These are phyloP conservation scores for Penicillium sclerotigenum DNA, from an alignment of 2,329 filamentous ascomycete species.

Conservation along the genomic window DNA sequence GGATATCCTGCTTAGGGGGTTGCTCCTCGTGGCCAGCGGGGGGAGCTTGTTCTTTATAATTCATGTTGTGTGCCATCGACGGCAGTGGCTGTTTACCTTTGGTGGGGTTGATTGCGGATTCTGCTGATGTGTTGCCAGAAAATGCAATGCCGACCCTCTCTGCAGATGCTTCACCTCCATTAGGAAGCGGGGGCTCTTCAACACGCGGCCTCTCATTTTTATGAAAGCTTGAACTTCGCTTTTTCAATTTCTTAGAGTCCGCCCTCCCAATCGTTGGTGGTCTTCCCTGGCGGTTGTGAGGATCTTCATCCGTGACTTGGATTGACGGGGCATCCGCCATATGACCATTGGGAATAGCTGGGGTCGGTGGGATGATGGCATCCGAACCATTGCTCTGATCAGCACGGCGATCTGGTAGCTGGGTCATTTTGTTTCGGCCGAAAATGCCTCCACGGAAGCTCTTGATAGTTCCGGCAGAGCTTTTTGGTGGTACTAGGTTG, in stretches of 20 bases:
- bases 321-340: conserved; percentile 61
- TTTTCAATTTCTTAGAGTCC: conserved; percentile 35
- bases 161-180: conserved; percentile 21
- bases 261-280: conserved; percentile 28
- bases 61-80: conserved; percentile 39
- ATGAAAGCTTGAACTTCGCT: conserved; percentile 33
- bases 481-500: conserved; percentile 61
- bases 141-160: conserved; percentile 31
- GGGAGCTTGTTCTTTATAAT: conserved; percentile 32
- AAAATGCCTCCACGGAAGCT: conserved; percentile 76
- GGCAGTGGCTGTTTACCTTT: conserved; percentile 34
- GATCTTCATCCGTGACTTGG: conserved; percentile 68
- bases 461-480: conserved; percentile 66
- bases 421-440: conserved; percentile 55
- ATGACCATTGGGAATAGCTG: conserved; percentile 24
- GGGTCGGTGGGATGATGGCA: conserved; percentile 19
- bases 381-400: conserved; percentile 35
- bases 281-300: conserved; percentile 26
- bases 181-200: conserved; percentile 24
- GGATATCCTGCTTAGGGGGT: conserved; percentile 42
- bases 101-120: conserved; percentile 19
- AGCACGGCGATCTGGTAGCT: conserved; percentile 45
- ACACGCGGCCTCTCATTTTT: conserved; percentile 23
- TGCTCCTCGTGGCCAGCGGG: conserved; percentile 43
- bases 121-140: conserved; percentile 23